A percentile compares a stretch with the other conserved stretches of the same genome.
These are phyloP conservation scores for Pseudozyma sp. DNA, from an alignment of 1,284 basidiomycete species.

Conservation along the genomic window DNA sequence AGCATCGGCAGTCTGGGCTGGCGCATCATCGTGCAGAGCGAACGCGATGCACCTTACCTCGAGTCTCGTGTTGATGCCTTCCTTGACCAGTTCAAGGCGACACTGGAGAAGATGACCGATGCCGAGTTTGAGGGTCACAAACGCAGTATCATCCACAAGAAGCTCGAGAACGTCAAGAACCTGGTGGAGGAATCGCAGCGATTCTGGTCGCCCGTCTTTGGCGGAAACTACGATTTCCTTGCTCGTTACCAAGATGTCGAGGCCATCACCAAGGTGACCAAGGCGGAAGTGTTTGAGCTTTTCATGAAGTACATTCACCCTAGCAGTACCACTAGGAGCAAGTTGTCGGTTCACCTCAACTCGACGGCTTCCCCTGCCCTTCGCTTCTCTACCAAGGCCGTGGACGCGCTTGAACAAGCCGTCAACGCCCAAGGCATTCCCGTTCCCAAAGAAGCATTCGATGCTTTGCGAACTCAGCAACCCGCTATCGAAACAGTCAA, in stretches of 20 bases:
- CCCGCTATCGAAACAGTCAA: constrained; percentile 70
- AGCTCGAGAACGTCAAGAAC: constrained; percentile 65
- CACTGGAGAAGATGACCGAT: constrained; percentile 55
- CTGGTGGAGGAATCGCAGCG: constrained; percentile 65
- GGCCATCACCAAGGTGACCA: constrained; percentile 76
- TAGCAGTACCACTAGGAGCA: constrained; percentile 50
- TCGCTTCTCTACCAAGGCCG: constrained; percentile 78
- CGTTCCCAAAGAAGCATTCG: constrained; percentile 73
- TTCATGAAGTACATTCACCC: constrained; percentile 79
- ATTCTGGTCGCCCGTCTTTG: constrained; percentile 77
- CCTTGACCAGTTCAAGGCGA: constrained; percentile 77
- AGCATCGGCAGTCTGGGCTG: constrained; percentile 77
- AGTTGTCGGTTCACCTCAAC: constrained; percentile 57
- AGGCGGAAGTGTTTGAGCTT: constrained; percentile 81
- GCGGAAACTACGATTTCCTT: constrained; percentile 65
- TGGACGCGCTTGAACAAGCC: constrained; percentile 75
- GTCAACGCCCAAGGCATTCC: constrained; percentile 74
- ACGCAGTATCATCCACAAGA: constrained; percentile 63
- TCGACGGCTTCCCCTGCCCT: constrained; percentile 72
- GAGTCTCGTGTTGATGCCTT: constrained; percentile 90
- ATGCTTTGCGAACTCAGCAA: constrained; percentile 72
- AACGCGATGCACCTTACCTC: constrained; percentile 83
- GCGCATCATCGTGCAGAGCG: constrained; percentile 90
- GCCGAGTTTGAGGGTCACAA: constrained; percentile 63
- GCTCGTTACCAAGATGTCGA: constrained; percentile 78